These are phyloP conservation scores for Pythium rhizo-oryzae DNA, from an alignment of 352 stramenopile species.

Conservation along the genomic window DNA sequence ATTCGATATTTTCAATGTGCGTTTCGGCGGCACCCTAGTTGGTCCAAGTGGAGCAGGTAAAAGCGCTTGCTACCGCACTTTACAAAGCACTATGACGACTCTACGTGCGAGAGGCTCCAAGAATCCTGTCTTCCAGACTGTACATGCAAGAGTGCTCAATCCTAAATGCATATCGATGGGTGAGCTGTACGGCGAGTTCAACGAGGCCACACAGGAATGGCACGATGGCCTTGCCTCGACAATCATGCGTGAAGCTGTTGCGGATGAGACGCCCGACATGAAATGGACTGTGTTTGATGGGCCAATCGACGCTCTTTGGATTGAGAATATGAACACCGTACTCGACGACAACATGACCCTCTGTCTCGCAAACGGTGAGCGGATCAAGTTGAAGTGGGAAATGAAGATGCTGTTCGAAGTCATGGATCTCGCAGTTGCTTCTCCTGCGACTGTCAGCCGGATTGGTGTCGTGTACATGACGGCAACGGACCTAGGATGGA, in stretches of 20 bases:
- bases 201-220: conserved; percentile 75
- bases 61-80: conserved; percentile 68
- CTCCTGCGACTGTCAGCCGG: conserved; percentile 68
- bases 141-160: conserved; percentile 55
- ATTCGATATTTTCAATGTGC: conserved; percentile 89
- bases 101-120: conserved; percentile 40
- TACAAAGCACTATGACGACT: conserved; percentile 70
- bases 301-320: conserved; percentile 89
- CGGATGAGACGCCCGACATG: conserved; percentile 40
- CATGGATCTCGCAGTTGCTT: conserved; percentile 82
- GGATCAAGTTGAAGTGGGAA: conserved; percentile 67
- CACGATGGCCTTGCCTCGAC: conserved; percentile 56
- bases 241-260: conserved; percentile 53
- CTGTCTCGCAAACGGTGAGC: conserved; percentile 86
- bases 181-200: conserved; percentile 70
- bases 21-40: conserved; percentile 80
- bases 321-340: conserved; percentile 93
- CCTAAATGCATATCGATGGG: conserved; percentile 62
- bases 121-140: conserved; percentile 65
- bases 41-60: conserved; percentile 70
- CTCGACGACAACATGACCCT: conserved; percentile 54
- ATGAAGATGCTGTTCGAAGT: conserved; percentile 92
- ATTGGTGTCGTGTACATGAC: conserved; percentile 54
- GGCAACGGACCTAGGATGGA: conserved; percentile 75
- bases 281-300: conserved; percentile 89